Base-by-base conservation (phyloP, 768 basidiomycete species). In the Xerocomus potaroensis region DNA sequence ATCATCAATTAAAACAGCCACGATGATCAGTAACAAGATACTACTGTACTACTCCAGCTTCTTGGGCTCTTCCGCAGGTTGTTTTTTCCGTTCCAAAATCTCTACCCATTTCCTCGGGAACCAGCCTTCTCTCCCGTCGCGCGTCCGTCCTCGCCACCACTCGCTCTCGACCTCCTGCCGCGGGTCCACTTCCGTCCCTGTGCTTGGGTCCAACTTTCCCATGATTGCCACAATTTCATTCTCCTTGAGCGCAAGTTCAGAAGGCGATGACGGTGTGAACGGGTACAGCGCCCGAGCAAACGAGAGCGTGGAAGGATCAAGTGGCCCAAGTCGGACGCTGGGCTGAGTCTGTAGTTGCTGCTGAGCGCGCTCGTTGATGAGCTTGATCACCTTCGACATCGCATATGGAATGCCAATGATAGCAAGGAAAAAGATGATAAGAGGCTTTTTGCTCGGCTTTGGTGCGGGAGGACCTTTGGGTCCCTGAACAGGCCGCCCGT, bases 171-270 rank as follows among this genome's bases (percentile, higher is more conserved):
- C 63, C 44, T 81, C 74, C 16, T 83, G 69, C 19, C 84, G 69
- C 3, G 83, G 80, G 53, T 87, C 81, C 5, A 85, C 82, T 48
- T 84, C 84, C 47, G 64, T 67, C 0, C 87, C 87, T 0, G 81
- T 85, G 11, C 72, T 64, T 1, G 83, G 84, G 54, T 87, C 87
- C 35, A 87, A 62, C 63, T 88, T 90, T 36, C 79, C 87, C 67
- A 91, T 81, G 37, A 98, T 81, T 1, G 95, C 95, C 3, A 98
- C 88, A 39, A 97, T 91, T 68, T 96, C 94, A 59, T 94, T 86
- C 69, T 88, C 83, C 57, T 84, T 81, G 43, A 98, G 73, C 16
- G 72, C 70, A 14, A 98, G 78, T 69, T 98, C 94, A 32, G 83
- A 79, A 21, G 82, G 80, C 24, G 81, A 83, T 5, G 81, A 75